phyloP scores from a whole-genome alignment of 2,329 filamentous ascomycete species.

The Colletotrichum sp. region DNA sequence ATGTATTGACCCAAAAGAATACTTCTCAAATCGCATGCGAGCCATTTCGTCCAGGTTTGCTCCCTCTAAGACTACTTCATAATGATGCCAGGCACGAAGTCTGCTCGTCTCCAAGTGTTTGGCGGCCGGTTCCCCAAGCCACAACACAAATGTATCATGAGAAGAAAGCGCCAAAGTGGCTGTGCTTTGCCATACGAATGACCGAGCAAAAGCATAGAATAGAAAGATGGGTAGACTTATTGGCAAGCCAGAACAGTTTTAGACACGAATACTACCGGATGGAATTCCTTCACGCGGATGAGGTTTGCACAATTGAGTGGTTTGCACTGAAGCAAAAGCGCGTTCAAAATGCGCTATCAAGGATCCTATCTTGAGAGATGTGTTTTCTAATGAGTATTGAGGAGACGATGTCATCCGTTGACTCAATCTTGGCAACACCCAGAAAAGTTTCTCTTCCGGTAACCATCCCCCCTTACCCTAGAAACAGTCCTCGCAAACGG shows the following conservation, averaged over 20 bases:
- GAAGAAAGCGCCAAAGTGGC: neutral
- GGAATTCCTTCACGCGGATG: neutral
- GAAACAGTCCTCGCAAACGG: neutral
- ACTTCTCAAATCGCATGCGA: no score
- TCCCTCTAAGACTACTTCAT: no score
- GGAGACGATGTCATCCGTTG: neutral
- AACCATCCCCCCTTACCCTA: no score
- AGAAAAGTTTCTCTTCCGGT: neutral
- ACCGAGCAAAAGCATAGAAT: neutral
- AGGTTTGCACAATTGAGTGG: neutral
- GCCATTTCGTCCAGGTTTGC: no score
- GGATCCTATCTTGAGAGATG: neutral
- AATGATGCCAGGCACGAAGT: no score
- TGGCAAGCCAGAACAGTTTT: neutral
- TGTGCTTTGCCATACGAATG: neutral
- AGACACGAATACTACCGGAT: neutral
- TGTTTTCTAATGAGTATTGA: neutral
- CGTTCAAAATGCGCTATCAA: neutral
- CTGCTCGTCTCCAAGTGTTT: no score
- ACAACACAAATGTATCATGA: neutral
- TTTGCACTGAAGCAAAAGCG: neutral
- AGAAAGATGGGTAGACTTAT: neutral
- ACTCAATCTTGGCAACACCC: neutral
- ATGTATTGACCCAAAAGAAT: no score
- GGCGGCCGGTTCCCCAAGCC: no score